Conservation (phyloP, 768 basidiomycete species). For the Lyophyllum decastes region DNA sequence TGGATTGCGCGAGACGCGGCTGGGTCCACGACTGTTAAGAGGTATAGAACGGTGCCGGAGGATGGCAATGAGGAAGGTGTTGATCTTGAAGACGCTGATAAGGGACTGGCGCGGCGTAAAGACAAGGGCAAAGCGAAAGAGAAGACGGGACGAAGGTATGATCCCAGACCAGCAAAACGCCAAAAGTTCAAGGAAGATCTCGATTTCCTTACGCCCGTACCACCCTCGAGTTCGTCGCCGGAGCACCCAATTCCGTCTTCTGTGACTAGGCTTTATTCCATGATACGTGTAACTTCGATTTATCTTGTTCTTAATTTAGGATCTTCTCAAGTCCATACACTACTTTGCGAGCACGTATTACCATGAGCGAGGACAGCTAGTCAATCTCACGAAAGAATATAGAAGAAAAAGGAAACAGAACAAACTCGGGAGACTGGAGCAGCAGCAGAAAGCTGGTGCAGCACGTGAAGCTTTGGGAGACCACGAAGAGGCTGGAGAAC, state of each 20-base stretch:
- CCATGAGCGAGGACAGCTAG: constrained; percentile 57
- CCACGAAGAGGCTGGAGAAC: constrained; percentile 7
- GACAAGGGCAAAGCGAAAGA: constrained; percentile 10
- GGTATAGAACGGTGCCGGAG: constrained; percentile 25
- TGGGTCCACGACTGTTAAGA: constrained; percentile 44
- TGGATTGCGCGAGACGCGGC: constrained; percentile 72
- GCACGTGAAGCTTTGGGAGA: constrained; percentile 13
- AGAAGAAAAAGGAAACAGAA: constrained; percentile 43
- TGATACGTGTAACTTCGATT: constrained; percentile 9
- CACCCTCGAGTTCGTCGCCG: constrained; percentile 4
- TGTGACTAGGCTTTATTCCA: constrained; percentile 34
- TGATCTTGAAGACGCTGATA: constrained; percentile 1
- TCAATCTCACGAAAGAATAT: constrained; percentile 48
- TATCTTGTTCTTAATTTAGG: constrained; percentile 29
- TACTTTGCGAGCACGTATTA: constrained; percentile 56
- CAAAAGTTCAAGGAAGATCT: constrained; percentile 50
- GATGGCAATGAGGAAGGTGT: constrained; percentile 16
- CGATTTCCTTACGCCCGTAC: constrained; percentile 50
- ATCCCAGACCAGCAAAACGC: constrained; percentile 37
- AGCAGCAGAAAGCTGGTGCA: constrained; percentile 16
- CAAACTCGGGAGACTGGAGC: constrained; percentile 14
- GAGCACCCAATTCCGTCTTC: constrained; percentile 45
- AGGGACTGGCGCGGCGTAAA: not conserved
- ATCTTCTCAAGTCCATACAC: constrained; percentile 52
- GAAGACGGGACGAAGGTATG: constrained; percentile 13